Conservation (phyloP, 164 flowering plant species). For the Tetracentron sinense region DNA sequence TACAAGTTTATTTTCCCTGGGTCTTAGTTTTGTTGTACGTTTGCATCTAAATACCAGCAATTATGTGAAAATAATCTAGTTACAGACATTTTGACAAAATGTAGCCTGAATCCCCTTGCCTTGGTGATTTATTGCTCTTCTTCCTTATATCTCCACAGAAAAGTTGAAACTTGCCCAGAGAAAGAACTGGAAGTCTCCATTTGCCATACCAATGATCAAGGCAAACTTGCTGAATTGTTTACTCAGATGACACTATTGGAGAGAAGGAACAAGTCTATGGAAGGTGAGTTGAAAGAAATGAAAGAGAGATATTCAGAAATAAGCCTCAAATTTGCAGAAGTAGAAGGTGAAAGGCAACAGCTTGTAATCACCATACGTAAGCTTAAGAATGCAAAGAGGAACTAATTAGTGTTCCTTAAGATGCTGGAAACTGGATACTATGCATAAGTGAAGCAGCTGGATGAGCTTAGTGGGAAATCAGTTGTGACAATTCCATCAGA, state of each 20-base stretch:
- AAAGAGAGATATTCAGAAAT: conserved; percentile 87
- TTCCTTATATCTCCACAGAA: conserved; percentile 24
- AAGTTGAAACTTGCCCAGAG: conserved; percentile 10
- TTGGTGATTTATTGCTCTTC: not conserved
- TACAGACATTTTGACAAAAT: not conserved
- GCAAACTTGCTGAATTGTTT: conserved; percentile 25
- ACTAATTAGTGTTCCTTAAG: conserved; percentile 17
- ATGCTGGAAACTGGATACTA: conserved; percentile 6
- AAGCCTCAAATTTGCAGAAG: conserved; percentile 94
- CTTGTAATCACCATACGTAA: conserved; percentile 82
- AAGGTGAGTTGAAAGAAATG: conserved; percentile 82
- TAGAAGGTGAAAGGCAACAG: conserved; percentile 90
- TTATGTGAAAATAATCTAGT: not conserved
- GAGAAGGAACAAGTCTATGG: conserved; percentile 64
- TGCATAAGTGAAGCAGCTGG: conserved; percentile 27
- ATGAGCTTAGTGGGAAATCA: conserved; percentile 6
- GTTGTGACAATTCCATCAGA: conserved; percentile 3
- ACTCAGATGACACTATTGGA: conserved; percentile 43
- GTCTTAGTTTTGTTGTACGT: not conserved
- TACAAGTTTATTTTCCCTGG: not conserved
- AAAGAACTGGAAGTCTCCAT: conserved; percentile 15
- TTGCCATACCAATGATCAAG: conserved; percentile 13
- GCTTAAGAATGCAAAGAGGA: conserved; percentile 61
- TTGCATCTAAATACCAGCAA: not conserved
- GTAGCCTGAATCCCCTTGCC: not conserved